Evolutionary conservation across 1,284 basidiomycete genomes (phyloP).

Genomic region (Sphaerobolus stellatus): DNA sequence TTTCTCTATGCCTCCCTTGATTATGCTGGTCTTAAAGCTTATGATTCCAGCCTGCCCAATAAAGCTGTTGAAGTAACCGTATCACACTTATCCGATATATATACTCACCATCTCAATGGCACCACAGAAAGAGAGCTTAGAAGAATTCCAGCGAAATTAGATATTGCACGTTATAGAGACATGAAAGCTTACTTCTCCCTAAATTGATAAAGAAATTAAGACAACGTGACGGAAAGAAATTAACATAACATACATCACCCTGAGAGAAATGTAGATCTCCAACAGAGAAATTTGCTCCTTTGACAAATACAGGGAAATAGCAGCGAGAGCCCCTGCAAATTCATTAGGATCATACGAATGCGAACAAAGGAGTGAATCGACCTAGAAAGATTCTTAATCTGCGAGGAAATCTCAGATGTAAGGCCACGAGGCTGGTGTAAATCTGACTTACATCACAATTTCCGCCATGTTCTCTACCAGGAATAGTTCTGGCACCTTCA

Average conservation of each 20-base stretch:
- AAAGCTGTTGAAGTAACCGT: slow-evolving; percentile 15
- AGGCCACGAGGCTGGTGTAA: neutral
- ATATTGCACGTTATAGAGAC: neutral
- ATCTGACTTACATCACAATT: slow-evolving; percentile 65
- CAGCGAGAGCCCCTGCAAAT: slow-evolving; percentile 56
- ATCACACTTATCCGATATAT: neutral
- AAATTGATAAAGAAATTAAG: slow-evolving; percentile 5
- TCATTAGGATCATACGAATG: slow-evolving; percentile 5
- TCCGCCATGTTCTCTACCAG: slow-evolving; percentile 79
- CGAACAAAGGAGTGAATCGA: slow-evolving; percentile 25
- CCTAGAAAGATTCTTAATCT: slow-evolving; percentile 77
- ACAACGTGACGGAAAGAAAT: neutral
- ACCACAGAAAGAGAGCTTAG: slow-evolving; percentile 70
- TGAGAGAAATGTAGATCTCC: slow-evolving; percentile 83
- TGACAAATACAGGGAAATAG: slow-evolving; percentile 77
- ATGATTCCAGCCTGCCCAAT: slow-evolving; percentile 64
- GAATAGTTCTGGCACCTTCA: slow-evolving; percentile 75
- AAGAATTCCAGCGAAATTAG: neutral
- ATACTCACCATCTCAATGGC: slow-evolving; percentile 69
- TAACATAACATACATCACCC: slow-evolving; percentile 56
- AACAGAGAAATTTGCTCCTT: slow-evolving; percentile 74
- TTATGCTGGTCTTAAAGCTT: slow-evolving; percentile 70
- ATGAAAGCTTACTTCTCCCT: slow-evolving; percentile 51
- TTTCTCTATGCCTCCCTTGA: slow-evolving; percentile 74
- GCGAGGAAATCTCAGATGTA: slow-evolving; percentile 3